These are phyloP conservation scores for Lentinula detonsa DNA, from an alignment of 768 basidiomycete genomes.

Conservation along the genomic window DNA sequence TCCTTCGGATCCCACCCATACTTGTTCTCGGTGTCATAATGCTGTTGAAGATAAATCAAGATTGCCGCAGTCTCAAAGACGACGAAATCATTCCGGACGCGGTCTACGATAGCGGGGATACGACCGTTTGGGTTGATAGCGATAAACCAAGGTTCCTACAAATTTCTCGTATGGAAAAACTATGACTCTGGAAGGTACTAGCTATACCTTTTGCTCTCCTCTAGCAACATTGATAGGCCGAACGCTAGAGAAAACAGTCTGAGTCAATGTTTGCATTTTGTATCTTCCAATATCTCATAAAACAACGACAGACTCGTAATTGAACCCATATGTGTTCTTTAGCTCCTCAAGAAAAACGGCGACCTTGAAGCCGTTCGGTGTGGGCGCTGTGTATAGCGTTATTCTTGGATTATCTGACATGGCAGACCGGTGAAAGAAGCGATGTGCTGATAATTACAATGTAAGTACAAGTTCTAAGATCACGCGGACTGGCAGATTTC, in stretches of 20 bases:
- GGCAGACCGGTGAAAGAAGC: too few relatives aligned
- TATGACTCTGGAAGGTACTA: too few relatives aligned
- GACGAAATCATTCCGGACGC: conserved; percentile 49
- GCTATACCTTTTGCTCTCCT: neutral
- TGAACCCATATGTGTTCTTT: conserved; percentile 40
- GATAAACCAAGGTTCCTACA: conserved; percentile 80
- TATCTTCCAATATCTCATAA: neutral
- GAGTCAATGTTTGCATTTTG: neutral
- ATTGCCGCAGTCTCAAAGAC: conserved; percentile 83
- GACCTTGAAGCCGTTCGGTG: conserved; percentile 52
- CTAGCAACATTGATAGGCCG: neutral
- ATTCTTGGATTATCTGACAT: conserved; percentile 15
- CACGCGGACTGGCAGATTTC: too few relatives aligned
- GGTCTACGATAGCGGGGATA: conserved; percentile 65
- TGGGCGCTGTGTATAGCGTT: conserved; percentile 42
- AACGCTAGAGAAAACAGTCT: neutral
- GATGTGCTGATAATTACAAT: too few relatives aligned
- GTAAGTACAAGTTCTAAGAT: too few relatives aligned
- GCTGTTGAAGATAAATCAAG: conserved; percentile 70
- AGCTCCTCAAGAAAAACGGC: conserved; percentile 62
- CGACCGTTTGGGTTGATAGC: conserved; percentile 53
- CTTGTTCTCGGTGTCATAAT: conserved; percentile 71
- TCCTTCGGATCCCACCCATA: conserved; percentile 55
- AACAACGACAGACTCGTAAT: conserved; percentile 40
- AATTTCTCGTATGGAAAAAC: conserved; percentile 38